A percentile compares a stretch with the other conserved stretches of the same genome.
Conservation (phyloP, 2,329 filamentous ascomycete genomes). For the Ascochyta rabiei region DNA sequence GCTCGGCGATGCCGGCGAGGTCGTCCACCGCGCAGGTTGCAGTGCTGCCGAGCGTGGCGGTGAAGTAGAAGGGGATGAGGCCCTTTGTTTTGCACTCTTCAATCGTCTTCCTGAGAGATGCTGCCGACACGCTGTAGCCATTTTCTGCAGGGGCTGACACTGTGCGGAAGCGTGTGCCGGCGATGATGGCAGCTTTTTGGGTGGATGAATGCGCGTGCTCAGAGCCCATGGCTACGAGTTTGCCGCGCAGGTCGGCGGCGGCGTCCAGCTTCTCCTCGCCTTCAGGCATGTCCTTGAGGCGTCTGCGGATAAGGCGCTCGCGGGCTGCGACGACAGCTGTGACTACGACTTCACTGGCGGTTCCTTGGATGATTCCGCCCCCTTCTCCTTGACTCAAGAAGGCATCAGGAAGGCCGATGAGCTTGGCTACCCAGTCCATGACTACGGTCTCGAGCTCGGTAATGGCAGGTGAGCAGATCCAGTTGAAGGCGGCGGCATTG, state of each 20-base stretch:
- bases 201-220: constrained; percentile 82
- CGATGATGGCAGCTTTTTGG: constrained; percentile 84
- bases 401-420: constrained; percentile 73
- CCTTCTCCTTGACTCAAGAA: constrained; percentile 77
- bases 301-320: constrained; percentile 65
- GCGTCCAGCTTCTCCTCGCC: constrained; percentile 58
- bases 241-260: constrained; percentile 68
- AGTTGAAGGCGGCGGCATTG: constrained; percentile 92
- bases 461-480: constrained; percentile 90
- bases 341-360: constrained; percentile 84
- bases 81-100: constrained; percentile 70
- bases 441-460: constrained; percentile 94
- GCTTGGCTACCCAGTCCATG: constrained; percentile 86
- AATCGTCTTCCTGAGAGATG: constrained; percentile 66
- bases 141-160: constrained; percentile 68
- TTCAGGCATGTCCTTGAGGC: constrained; percentile 36
- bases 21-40: constrained; percentile 88
- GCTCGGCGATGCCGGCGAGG: constrained; percentile 70
- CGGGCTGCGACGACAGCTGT: constrained; percentile 87
- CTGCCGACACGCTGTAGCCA: constrained; percentile 73
- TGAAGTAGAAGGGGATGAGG: constrained; percentile 85
- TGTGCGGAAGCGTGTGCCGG: constrained; percentile 79
- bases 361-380: constrained; percentile 94
- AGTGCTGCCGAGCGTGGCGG: constrained; percentile 83
- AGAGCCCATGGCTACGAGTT: constrained; percentile 80